These are phyloP conservation scores for Aspergillus novoparasiticus DNA, from an alignment of 2,329 filamentous ascomycete species.

Conservation along the genomic window DNA sequence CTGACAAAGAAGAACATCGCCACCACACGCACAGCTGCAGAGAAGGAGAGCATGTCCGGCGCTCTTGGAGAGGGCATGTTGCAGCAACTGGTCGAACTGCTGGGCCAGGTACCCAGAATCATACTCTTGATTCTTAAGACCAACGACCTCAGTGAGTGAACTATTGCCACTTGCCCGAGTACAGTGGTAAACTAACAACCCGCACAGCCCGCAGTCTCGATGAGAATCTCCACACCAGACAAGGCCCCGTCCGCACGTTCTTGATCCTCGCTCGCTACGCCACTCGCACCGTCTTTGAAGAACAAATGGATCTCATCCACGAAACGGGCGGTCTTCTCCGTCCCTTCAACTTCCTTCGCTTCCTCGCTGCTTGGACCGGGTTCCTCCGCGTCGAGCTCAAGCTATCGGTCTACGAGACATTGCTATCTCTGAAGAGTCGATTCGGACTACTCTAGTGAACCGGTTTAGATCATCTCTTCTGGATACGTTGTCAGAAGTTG, in stretches of 20 bases:
- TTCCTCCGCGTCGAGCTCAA: conserved; percentile 61
- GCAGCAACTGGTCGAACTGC: conserved; percentile 81
- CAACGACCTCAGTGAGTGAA: conserved; percentile 76
- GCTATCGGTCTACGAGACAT: conserved; percentile 60
- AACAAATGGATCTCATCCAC: conserved; percentile 56
- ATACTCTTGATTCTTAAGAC: conserved; percentile 96
- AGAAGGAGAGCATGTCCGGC: conserved; percentile 83
- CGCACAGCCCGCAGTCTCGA: conserved; percentile 75
- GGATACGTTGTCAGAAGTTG: not conserved
- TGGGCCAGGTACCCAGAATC: conserved; percentile 86
- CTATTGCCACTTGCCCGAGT: not conserved
- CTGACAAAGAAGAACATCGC: conserved; percentile 62
- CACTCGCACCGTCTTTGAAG: conserved; percentile 63
- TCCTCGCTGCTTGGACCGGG: conserved; percentile 55
- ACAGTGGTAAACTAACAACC: conserved; percentile 11
- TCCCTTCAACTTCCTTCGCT: conserved; percentile 54
- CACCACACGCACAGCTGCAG: conserved; percentile 66
- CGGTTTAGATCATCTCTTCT: not conserved
- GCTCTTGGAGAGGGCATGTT: conserved; percentile 86
- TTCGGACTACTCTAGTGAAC: conserved; percentile 43
- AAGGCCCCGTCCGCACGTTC: conserved; percentile 64
- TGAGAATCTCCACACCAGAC: conserved; percentile 67
- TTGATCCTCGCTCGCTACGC: conserved; percentile 67
- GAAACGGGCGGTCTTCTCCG: conserved; percentile 54
- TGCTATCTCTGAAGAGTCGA: conserved; percentile 54